Conservation (phyloP, 2,329 filamentous ascomycete species). For the Paramyrothecium sp. region DNA sequence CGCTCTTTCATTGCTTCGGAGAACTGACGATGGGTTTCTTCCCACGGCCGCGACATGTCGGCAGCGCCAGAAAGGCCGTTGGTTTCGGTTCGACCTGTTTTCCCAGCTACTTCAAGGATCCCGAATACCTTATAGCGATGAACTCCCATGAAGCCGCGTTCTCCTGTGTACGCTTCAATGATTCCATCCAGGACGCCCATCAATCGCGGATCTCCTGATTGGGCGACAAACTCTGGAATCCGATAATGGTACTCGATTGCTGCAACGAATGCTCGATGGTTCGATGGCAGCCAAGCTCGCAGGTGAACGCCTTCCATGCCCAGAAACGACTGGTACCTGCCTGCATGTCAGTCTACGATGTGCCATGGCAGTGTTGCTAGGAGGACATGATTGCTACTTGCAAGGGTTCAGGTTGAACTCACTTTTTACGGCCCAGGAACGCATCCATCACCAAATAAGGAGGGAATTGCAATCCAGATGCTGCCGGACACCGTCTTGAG, state of each 20-base stretch:
- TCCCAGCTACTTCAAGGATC: slow-evolving; percentile 51
- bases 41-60: slow-evolving; percentile 44
- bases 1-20: slow-evolving; percentile 54
- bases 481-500: slow-evolving; percentile 48
- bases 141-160: slow-evolving; percentile 54
- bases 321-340: slow-evolving; percentile 45
- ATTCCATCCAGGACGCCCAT: slow-evolving; percentile 54
- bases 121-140: slow-evolving; percentile 59
- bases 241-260: slow-evolving; percentile 53
- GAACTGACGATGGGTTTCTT: slow-evolving; percentile 49
- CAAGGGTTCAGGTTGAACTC: no score
- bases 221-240: slow-evolving; percentile 51
- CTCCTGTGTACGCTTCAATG: slow-evolving; percentile 53
- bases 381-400: no score
- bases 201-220: slow-evolving; percentile 46
- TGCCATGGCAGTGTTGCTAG: no score
- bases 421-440: slow-evolving; percentile 48
- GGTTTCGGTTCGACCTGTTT: slow-evolving; percentile 51
- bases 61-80: slow-evolving; percentile 48
- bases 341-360: background rate
- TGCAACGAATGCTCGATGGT: slow-evolving; percentile 53
- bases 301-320: slow-evolving; percentile 51
- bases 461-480: slow-evolving; percentile 50
- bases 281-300: slow-evolving; percentile 52
- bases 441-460: slow-evolving; percentile 55